These are phyloP conservation scores for Aspergillus viridinutans DNA, from an alignment of 2,329 filamentous ascomycete species.

Conservation along the genomic window DNA sequence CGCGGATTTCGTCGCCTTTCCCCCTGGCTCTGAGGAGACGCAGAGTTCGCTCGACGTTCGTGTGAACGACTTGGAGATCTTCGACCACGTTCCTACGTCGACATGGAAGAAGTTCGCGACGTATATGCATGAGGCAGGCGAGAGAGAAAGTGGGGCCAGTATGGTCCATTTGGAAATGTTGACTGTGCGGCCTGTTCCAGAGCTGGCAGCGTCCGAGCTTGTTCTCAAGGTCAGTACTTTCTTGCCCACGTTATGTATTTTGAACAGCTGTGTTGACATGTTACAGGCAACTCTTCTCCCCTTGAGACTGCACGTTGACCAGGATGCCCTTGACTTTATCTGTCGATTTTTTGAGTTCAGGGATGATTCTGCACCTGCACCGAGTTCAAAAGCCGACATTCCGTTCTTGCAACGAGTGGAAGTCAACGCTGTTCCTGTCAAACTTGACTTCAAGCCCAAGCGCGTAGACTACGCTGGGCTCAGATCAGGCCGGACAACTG, in stretches of 20 bases:
- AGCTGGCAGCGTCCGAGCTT: slow-evolving; percentile 83
- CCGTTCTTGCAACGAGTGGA: slow-evolving; percentile 90
- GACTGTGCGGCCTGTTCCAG: slow-evolving; percentile 79
- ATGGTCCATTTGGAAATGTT: slow-evolving; percentile 89
- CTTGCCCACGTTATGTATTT: not conserved
- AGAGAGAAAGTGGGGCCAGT: slow-evolving; percentile 76
- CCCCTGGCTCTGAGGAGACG: slow-evolving; percentile 71
- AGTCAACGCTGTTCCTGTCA: slow-evolving; percentile 75
- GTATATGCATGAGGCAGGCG: slow-evolving; percentile 82
- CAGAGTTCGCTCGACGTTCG: slow-evolving; percentile 83
- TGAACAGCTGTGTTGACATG: slow-evolving; percentile 11
- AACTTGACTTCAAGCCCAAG: slow-evolving; percentile 96
- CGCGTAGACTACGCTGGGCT: slow-evolving; percentile 93
- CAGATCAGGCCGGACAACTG: slow-evolving; percentile 86
- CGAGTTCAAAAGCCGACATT: slow-evolving; percentile 62
- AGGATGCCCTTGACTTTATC: slow-evolving; percentile 95
- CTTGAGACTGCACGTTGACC: slow-evolving; percentile 87
- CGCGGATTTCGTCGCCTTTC: slow-evolving; percentile 76
- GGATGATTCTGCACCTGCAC: slow-evolving; percentile 58
- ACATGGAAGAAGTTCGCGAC: slow-evolving; percentile 99
- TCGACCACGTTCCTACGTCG: slow-evolving; percentile 89
- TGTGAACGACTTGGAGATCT: slow-evolving; percentile 79
- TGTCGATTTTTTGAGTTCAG: slow-evolving; percentile 98
- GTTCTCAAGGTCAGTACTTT: slow-evolving; percentile 61
- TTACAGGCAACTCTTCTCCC: slow-evolving; percentile 67